Percentiles rank a stretch among this genome's conserved stretches.
Evolutionary conservation across 768 basidiomycete species (phyloP).

Genomic region (Mrakia hoshinonis): DNA sequence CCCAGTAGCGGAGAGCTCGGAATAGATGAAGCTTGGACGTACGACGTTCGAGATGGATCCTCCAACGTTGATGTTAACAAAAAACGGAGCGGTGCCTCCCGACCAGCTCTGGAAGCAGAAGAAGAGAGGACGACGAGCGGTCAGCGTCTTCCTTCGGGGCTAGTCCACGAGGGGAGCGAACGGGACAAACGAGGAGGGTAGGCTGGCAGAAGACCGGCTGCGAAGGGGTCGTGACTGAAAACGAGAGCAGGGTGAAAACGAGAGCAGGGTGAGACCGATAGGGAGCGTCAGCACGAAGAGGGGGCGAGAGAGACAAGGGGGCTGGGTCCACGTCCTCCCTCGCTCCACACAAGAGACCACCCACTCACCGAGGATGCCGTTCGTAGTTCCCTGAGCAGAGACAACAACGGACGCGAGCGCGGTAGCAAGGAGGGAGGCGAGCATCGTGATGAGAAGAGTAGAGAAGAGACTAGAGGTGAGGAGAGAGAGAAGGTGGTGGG

Average conservation of each 20-base stretch:
- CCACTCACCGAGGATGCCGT: not conserved
- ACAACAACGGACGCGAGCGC: not conserved
- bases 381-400: not conserved
- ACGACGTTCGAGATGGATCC: slow-evolving; percentile 22
- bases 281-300: not conserved
- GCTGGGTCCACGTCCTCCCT: not conserved
- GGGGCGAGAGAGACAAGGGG: not conserved
- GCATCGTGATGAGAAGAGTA: not conserved
- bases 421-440: not conserved
- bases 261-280: not conserved
- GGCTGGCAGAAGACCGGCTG: slow-evolving; percentile 27
- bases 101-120: slow-evolving; percentile 12
- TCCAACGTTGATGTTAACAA: slow-evolving; percentile 28
- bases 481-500: not conserved
- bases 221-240: slow-evolving; percentile 25
- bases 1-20: not conserved
- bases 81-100: slow-evolving; percentile 30
- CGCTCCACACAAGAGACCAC: not conserved
- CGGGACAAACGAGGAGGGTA: slow-evolving; percentile 22
- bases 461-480: not conserved
- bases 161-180: not conserved
- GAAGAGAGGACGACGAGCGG: not conserved
- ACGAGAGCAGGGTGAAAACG: not conserved
- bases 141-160: not conserved
- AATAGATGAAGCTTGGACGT: not conserved